phyloP scores from a whole-genome alignment of 2,329 filamentous ascomycete genomes.

The Xylariaceae sp. region DNA sequence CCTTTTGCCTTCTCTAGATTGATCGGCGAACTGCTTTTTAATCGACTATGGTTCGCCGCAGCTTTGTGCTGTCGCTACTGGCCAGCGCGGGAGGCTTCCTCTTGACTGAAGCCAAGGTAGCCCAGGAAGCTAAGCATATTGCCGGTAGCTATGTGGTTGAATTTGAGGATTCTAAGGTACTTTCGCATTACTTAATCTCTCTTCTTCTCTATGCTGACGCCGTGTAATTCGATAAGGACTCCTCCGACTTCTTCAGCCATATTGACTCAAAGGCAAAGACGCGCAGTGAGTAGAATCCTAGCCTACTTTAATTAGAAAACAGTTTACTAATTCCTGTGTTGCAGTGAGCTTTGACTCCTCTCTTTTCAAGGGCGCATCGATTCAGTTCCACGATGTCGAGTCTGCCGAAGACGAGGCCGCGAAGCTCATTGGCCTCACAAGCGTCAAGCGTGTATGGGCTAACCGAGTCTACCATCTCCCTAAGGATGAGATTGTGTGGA shows the following conservation, averaged over 20 bases:
- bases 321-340: too few species aligned
- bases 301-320: not conserved
- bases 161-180: conserved; percentile 56
- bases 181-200: conserved; percentile 21
- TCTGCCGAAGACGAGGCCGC: conserved; percentile 50
- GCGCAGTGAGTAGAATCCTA: conserved; percentile 41
- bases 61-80: conserved; percentile 35
- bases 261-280: conserved; percentile 49
- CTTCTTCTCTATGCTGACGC: conserved; percentile 12
- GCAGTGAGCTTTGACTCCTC: conserved; percentile 53
- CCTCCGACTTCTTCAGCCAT: conserved; percentile 46
- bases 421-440: conserved; percentile 49
- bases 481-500: conserved; percentile 48
- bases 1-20: conserved; percentile 17
- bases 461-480: conserved; percentile 54
- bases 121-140: conserved; percentile 39
- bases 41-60: conserved; percentile 38
- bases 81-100: conserved; percentile 34
- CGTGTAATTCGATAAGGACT: conserved; percentile 42
- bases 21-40: conserved; percentile 9
- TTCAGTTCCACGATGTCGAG: conserved; percentile 56
- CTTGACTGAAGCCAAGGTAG: conserved; percentile 31
- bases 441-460: conserved; percentile 57
- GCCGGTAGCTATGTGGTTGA: conserved; percentile 60
- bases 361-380: conserved; percentile 61